These are phyloP conservation scores for Verticillium longisporum DNA, from an alignment of 2,329 filamentous ascomycete genomes.

Conservation along the genomic window DNA sequence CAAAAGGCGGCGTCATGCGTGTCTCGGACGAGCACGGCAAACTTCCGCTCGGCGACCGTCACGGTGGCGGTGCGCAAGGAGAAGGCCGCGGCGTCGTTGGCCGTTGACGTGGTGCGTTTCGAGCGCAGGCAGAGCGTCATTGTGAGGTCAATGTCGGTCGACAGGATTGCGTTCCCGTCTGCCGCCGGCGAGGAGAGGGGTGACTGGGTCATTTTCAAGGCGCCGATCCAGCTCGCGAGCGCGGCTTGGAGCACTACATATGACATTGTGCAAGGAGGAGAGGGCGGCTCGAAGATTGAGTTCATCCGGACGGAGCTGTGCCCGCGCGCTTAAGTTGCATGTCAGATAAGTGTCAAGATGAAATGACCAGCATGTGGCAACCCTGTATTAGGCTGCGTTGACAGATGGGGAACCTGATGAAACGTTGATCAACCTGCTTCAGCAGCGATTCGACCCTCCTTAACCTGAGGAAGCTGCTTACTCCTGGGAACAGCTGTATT, in stretches of 20 bases:
- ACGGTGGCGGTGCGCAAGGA: constrained; percentile 8
- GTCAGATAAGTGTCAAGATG: too few relatives aligned
- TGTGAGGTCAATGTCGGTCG: constrained; percentile 4
- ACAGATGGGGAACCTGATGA: too few relatives aligned
- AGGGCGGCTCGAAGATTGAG: constrained; percentile 4
- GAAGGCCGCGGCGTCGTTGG: constrained; percentile 1
- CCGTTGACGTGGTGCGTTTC: constrained; percentile 7
- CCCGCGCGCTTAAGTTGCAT: not conserved
- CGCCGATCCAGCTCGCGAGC: constrained; percentile 5
- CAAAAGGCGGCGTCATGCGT: constrained; percentile 19
- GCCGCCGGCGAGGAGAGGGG: constrained; percentile 3
- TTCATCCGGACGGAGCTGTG: constrained; percentile 10
- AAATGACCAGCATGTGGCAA: not conserved
- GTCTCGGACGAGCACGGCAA: constrained; percentile 6
- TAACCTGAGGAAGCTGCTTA: too few relatives aligned
- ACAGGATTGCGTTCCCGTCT: constrained; percentile 4
- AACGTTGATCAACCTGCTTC: too few relatives aligned
- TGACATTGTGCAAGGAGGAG: constrained; percentile 7
- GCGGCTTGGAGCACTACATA: constrained; percentile 11
- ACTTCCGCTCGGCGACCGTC: constrained; percentile 6
- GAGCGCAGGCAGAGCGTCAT: constrained; percentile 8
- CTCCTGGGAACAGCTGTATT: too few relatives aligned
- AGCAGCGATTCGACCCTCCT: too few relatives aligned
- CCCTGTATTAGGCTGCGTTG: too few relatives aligned
- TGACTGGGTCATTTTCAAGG: constrained; percentile 4